Conservation (phyloP, 352 stramenopile genomes). For the Pythium angustatum region DNA sequence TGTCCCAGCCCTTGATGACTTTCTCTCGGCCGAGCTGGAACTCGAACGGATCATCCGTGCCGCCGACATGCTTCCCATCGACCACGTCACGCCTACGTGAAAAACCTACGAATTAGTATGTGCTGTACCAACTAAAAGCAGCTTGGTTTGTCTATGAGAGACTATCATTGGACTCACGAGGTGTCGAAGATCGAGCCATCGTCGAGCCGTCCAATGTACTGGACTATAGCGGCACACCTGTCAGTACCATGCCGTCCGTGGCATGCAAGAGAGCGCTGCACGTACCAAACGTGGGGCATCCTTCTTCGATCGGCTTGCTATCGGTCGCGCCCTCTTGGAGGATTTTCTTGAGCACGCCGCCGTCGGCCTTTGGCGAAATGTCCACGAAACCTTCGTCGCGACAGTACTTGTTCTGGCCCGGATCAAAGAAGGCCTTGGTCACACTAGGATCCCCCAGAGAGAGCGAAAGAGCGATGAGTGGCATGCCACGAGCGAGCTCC, state of each 20-base stretch:
- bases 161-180: constrained; percentile 41
- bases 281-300: constrained; percentile 76
- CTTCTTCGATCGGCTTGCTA: constrained; percentile 65
- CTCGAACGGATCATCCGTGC: constrained; percentile 84
- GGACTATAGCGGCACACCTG: constrained; percentile 39
- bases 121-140: background rate
- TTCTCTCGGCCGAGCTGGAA: constrained; percentile 85
- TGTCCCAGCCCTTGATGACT: constrained; percentile 87
- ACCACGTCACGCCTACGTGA: constrained; percentile 65
- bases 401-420: constrained; percentile 63
- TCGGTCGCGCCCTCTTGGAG: constrained; percentile 53
- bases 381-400: constrained; percentile 77
- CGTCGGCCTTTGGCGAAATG: constrained; percentile 73
- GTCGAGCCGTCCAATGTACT: constrained; percentile 80
- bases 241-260: no score
- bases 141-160: no score
- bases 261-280: no score
- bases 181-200: constrained; percentile 89
- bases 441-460: no score
- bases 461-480: no score
- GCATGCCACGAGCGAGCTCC: no score
- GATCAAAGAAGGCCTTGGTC: constrained; percentile 80
- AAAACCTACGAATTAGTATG: background rate
- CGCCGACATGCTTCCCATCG: constrained; percentile 78
- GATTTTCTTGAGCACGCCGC: constrained; percentile 83